phyloP scores from a whole-genome alignment of 2,329 filamentous ascomycete species.

The Colletotrichum agaves region DNA sequence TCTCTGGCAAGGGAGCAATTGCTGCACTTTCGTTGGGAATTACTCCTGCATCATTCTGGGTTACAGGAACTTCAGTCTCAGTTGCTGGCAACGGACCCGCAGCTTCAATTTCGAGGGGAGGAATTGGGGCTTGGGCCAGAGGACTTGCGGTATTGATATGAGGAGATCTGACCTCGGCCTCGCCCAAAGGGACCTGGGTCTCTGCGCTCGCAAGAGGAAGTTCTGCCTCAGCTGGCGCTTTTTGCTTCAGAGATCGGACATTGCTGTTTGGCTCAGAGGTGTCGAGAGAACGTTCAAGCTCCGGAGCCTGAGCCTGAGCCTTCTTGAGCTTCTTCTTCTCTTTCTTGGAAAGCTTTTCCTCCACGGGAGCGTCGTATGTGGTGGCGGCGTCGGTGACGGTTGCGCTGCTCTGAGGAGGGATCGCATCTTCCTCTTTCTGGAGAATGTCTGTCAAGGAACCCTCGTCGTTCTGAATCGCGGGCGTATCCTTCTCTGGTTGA shows the following conservation, averaged over 20 bases:
- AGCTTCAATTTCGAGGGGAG: not conserved
- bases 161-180: not conserved
- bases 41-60: not conserved
- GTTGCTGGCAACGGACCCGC: no score
- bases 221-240: slow-evolving; percentile 18
- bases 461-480: not conserved
- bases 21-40: not conserved
- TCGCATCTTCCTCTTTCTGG: not conserved
- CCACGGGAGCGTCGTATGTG: not conserved
- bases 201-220: slow-evolving; percentile 30
- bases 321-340: slow-evolving; percentile 44
- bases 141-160: not conserved
- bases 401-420: not conserved
- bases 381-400: not conserved
- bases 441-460: not conserved
- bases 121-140: not conserved
- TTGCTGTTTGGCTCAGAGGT: slow-evolving; percentile 10
- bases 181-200: not conserved
- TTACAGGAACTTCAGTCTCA: not conserved
- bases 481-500: no score
- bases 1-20: not conserved
- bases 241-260: not conserved
- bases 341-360: slow-evolving; percentile 40
- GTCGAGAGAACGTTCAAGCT: slow-evolving; percentile 32
- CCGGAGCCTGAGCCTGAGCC: slow-evolving; percentile 31